Evolutionary conservation across 148 eudicot genomes (phyloP), one percentile per base, ranked within the genome.

Genomic region (Spergularia marina): DNA sequence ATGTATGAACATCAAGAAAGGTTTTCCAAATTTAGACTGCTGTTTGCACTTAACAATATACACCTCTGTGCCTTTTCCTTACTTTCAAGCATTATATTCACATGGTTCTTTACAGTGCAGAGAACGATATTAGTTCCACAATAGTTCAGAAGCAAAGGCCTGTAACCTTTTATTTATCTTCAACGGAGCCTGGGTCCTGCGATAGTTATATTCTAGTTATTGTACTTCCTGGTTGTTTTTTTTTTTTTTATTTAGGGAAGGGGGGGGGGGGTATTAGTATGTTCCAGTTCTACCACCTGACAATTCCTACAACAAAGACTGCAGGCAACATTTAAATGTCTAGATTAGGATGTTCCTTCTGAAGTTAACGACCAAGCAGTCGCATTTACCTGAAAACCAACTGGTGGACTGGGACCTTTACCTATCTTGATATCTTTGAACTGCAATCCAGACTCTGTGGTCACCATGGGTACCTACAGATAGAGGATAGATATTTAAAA

Each of bases 371-470:
- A 49, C 49, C 25, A 65, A 71, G 54, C 1, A 39, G 68, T 16
- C 18, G 68, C n/a, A 69, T 5, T 39, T 85, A 95, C 98, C 97
- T 95, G 99, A 86, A 85, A 95, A 66, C 99, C 99, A 84, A 92
- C 85, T 18, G 99, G 99, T 49, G 99, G 99, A 82, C 84, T 88
- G 15, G 97, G 99, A 75, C 99, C 99, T 39, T 16, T 39, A 68
- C 99, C 99, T 30, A 92, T 86, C 84, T 88, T 89, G 64, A 95
- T 95, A 80, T 95, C 99, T 82, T 89, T 95, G 84, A 86, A 95
- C 85, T 95, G 96, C 84, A 95, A 87, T 49, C 99, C 99, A 16
- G 99, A 92, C 78, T 92, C 98, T 41, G 99, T 92, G 67, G 97
- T 95, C 76, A 92, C 91, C 91, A 88, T 92, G 17, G 96, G 92